Evolutionary conservation across 225 moss, liverwort and hornwort genomes (phyloP), one percentile per base, ranked within the genome.

Genomic region (Sphagnum tenellum): DNA sequence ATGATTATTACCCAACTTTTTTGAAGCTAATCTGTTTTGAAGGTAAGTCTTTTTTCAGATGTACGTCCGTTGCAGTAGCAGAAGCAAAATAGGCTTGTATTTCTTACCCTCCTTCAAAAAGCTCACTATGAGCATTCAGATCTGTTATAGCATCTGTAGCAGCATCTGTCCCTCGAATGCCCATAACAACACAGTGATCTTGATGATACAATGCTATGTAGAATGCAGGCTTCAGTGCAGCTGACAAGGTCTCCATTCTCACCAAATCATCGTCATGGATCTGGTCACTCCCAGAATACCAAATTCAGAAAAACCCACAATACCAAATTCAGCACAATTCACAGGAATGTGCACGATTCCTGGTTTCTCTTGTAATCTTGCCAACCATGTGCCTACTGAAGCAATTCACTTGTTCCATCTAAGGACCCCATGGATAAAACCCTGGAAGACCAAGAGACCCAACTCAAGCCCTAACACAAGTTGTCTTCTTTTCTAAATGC

Each of bases 141-240:
- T 90, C 90, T 44, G 94, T 94, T 49, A 94, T 79, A 47, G 90
- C 88, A 59, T 94, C 94, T 64, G 79, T 73, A 0, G 94, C 94
- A 69, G 86, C 81, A 61, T 70, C 75, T 12, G 94, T 94, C 63
- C 94, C 94, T 8, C 94, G 82, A 55, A 94, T 78, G 61, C 94
- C 86, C 70, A 90, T 69, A 11, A 94, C 85, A 12, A 90, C 79
- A 75, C 88, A 90, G 60, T 75, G 81, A 59, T 82, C 78, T 48
- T 71, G 59, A 68, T 81, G 86, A 72, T 90, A 64, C 49, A 82
- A 61, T 2, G 69, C 83, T 65, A 94, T 78, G 12, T 79, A 84
- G 74, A 78, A 94, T n/a, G 94, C 86, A 51, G 94, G 94, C 67
- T 78, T 82, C 76, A 88, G 88, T 70, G 90, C 80, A 57, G 73